These are phyloP conservation scores for Fusarium sp. DNA, from an alignment of 2,329 filamentous ascomycete species.

Conservation along the genomic window DNA sequence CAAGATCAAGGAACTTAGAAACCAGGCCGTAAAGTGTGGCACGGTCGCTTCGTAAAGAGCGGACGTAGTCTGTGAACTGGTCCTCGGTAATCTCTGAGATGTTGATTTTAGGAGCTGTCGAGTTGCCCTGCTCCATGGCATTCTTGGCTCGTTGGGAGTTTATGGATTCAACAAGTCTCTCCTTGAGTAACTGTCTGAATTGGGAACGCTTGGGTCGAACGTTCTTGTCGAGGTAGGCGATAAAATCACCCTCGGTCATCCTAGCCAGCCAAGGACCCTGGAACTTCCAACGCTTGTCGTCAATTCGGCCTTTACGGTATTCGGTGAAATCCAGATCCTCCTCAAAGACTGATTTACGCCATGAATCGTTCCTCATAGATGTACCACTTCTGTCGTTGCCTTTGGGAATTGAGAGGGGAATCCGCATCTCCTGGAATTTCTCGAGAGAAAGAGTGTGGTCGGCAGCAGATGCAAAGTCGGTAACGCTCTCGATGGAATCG, in stretches of 20 bases:
- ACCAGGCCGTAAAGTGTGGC: slow-evolving; percentile 66
- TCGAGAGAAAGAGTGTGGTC: slow-evolving; percentile 84
- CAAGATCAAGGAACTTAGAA: slow-evolving; percentile 72
- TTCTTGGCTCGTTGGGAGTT: slow-evolving; percentile 54
- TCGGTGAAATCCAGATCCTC: slow-evolving; percentile 67
- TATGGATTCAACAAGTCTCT: slow-evolving; percentile 62
- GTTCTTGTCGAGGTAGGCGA: slow-evolving; percentile 65
- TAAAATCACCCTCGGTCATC: slow-evolving; percentile 71
- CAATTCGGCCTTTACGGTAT: slow-evolving; percentile 52
- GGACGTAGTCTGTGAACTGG: slow-evolving; percentile 66
- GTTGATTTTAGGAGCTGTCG: slow-evolving; percentile 48
- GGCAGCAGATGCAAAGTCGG: slow-evolving; percentile 85
- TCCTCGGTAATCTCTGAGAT: slow-evolving; percentile 61
- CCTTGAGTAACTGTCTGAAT: slow-evolving; percentile 68
- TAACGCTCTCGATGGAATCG: slow-evolving; percentile 89
- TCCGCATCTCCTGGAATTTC: slow-evolving; percentile 87
- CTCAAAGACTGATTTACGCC: slow-evolving; percentile 70
- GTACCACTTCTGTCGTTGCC: slow-evolving; percentile 39
- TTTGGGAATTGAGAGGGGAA: slow-evolving; percentile 74
- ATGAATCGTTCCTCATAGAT: slow-evolving; percentile 39
- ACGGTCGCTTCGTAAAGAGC: slow-evolving; percentile 65
- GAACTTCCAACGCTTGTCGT: slow-evolving; percentile 74
- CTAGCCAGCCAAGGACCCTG: slow-evolving; percentile 75
- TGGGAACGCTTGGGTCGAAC: slow-evolving; percentile 66
- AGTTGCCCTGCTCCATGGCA: slow-evolving; percentile 57